Conservation (phyloP, 2,329 filamentous ascomycete species). For the Elsinoe perseae region DNA sequence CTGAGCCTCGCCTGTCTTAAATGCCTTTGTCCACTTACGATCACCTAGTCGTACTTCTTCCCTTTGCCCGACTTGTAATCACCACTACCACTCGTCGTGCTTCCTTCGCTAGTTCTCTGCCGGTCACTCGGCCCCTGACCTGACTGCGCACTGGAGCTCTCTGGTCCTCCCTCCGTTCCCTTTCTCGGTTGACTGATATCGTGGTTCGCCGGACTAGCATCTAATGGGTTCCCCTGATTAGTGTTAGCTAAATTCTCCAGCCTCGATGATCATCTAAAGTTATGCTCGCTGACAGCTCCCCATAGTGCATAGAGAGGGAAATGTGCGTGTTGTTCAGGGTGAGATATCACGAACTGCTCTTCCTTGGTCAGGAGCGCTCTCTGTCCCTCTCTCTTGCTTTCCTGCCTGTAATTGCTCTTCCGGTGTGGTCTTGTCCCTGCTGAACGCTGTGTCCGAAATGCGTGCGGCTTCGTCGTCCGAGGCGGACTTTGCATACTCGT, state of each 20-base stretch:
- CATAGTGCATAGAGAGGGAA: neutral
- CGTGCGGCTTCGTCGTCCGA: conserved; percentile 52
- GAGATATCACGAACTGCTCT: neutral
- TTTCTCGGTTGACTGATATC: conserved; percentile 47
- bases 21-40: neutral
- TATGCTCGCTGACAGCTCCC: neutral
- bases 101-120: conserved; percentile 25
- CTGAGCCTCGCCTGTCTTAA: no score
- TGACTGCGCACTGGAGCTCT: conserved; percentile 29
- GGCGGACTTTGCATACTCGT: conserved; percentile 62
- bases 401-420: conserved; percentile 47
- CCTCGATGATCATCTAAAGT: neutral
- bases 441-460: conserved; percentile 57
- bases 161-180: conserved; percentile 35
- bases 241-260: neutral
- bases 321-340: neutral
- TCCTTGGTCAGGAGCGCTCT: conserved; percentile 12
- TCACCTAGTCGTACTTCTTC: neutral
- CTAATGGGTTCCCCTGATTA: conserved; percentile 42
- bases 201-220: conserved; percentile 54
- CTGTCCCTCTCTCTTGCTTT: conserved; percentile 28
- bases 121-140: conserved; percentile 34
- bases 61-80: conserved; percentile 4
- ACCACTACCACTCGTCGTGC: neutral
- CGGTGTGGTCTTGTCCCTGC: conserved; percentile 59